Evolutionary conservation across 257 asterid species (phyloP), one percentile per base, ranked within the genome.

Genomic region (Cruciata laevipes): DNA sequence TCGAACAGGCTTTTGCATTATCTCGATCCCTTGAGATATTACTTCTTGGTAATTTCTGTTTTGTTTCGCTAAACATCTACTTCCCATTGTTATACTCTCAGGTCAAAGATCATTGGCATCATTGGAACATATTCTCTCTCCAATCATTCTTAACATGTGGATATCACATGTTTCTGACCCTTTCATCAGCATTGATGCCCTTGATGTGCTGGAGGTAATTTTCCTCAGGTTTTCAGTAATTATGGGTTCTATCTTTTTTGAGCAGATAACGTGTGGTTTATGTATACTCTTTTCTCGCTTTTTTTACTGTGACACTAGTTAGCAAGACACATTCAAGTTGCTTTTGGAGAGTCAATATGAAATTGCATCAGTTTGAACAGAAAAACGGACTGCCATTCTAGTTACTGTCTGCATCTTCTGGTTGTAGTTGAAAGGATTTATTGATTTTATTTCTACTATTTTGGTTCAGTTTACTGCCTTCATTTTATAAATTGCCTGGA

Each of bases 121-220:
- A 59, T 75, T 85, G 65, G 99, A 93, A 69, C 83, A 95, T 37
- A 73, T 88, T 75, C 78, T 93, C 69, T 90, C 97, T 75, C 96
- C 99, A 24, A 78, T 88, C 71, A 84, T 93, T 72, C 99, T 93
- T 73, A 86, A 85, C 75, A 78, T 88, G 92, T 93, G 99, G 99
- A 97, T 92, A 70, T 84, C 90, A 58, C 88, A 93, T 79, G 88
- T 88, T 77, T 87, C 92, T n/a, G 95, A 93, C 72, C 99, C 99
- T 71, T 93, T 93, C 76, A 87, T 86, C 76, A 84, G 96, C 82
- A 90, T 90, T 71, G 97, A 93, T 72, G 95, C 96, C 71, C 92
- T 90, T 38, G 99, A 93, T 81, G 96, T 93, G 76, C 75, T 93
- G 83, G 97, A 93, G 97, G 99, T 90, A 78, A 68, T 69, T 23